Evolutionary conservation across 331 rosid species (phyloP).

Genomic region (Stylosanthes scabra): DNA sequence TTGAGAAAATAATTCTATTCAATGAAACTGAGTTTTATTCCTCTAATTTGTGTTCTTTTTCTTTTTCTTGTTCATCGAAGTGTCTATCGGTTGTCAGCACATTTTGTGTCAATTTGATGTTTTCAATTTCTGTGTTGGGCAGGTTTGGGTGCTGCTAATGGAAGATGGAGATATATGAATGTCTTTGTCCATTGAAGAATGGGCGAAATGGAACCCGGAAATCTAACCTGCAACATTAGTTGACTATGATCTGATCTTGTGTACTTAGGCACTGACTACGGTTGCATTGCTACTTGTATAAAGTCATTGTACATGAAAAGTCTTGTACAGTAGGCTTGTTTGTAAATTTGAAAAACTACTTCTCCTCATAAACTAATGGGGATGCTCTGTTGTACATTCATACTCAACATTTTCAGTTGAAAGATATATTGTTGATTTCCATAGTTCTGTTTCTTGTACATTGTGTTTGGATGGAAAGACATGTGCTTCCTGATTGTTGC

Average conservation of each 20-base stretch:
- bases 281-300: slow-evolving; percentile 43
- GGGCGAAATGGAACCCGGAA: slow-evolving; percentile 55
- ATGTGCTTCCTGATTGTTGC: slow-evolving; percentile 14
- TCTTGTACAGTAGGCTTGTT: slow-evolving; percentile 35
- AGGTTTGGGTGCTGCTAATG: slow-evolving; percentile 82
- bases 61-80: slow-evolving; percentile 7
- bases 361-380: slow-evolving; percentile 32
- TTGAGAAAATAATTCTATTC: slow-evolving; percentile 3
- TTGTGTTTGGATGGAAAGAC: slow-evolving; percentile 43
- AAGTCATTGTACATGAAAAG: slow-evolving; percentile 46
- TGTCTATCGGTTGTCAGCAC: slow-evolving; percentile 41
- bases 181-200: slow-evolving; percentile 86
- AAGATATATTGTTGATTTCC: slow-evolving; percentile 40
- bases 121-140: slow-evolving; percentile 74
- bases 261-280: slow-evolving; percentile 46
- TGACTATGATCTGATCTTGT: slow-evolving; percentile 38
- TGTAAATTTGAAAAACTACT: slow-evolving; percentile 37
- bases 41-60: slow-evolving; percentile 12
- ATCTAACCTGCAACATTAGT: slow-evolving; percentile 53
- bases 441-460: slow-evolving; percentile 36
- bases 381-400: slow-evolving; percentile 39
- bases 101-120: slow-evolving; percentile 80
- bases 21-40: not conserved
- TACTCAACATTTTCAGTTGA: slow-evolving; percentile 38
- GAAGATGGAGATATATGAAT: slow-evolving; percentile 79